Conservation (phyloP, 305 asterid species). For the Fraxinus xanthoxyloides region DNA sequence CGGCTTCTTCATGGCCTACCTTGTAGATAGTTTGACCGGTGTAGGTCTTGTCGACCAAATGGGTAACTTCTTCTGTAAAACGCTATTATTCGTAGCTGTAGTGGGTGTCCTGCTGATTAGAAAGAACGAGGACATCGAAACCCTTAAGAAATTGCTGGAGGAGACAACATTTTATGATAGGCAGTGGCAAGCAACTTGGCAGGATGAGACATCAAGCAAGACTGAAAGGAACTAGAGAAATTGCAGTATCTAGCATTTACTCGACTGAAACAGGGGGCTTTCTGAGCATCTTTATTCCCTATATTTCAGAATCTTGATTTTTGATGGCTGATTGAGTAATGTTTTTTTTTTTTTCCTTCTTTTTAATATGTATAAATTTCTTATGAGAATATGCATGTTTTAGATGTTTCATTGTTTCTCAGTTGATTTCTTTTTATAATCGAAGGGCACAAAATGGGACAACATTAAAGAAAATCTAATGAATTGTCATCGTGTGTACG, state of each 20-base stretch:
- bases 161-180: conserved; percentile 86
- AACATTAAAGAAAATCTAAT: background rate
- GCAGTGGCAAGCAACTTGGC: conserved; percentile 99
- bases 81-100: conserved; percentile 69
- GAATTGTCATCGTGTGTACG: background rate
- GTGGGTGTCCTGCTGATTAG: conserved; percentile 76
- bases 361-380: background rate
- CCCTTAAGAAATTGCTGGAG: conserved; percentile 63
- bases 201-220: conserved; percentile 52
- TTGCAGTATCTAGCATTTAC: background rate
- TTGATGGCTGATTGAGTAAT: background rate
- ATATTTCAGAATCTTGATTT: background rate
- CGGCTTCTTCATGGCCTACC: conserved; percentile 96
- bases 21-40: conserved; percentile 88
- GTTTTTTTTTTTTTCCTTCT: background rate
- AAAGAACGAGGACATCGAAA: conserved; percentile 83
- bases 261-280: background rate
- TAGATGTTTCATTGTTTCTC: background rate
- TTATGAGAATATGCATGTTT: background rate
- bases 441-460: background rate
- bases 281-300: background rate
- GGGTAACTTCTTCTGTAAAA: conserved; percentile 93
- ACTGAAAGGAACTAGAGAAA: conserved; percentile 20
- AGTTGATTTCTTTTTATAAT: background rate
- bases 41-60: conserved; percentile 92